Conservation (phyloP, 2,329 filamentous ascomycete species). For the Sarocladium brachiariae region DNA sequence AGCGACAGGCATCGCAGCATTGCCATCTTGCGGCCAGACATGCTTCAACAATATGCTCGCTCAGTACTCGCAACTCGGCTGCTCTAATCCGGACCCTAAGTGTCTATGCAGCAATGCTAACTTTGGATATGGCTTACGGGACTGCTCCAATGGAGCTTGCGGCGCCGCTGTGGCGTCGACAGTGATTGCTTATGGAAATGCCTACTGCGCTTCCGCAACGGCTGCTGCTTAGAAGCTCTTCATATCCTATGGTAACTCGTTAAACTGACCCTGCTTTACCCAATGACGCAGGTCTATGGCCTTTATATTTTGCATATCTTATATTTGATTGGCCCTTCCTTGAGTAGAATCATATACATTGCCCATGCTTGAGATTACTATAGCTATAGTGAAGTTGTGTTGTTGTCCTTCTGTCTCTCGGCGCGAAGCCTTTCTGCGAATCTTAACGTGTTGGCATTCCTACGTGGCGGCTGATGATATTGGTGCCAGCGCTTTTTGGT, state of each 20-base stretch:
- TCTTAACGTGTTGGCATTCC: too few species aligned
- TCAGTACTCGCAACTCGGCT: too few species aligned
- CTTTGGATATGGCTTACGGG: too few species aligned
- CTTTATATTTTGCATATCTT: not conserved
- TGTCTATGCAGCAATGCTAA: too few species aligned
- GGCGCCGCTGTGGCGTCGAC: not conserved
- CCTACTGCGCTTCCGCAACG: not conserved
- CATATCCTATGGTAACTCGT: not conserved
- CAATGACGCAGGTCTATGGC: not conserved
- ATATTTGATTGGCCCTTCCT: not conserved
- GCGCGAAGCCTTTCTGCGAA: too few species aligned
- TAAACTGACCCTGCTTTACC: not conserved
- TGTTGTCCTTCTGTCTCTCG: too few species aligned
- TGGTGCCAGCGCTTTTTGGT: not conserved
- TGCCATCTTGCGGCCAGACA: too few species aligned
- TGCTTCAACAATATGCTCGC: too few species aligned
- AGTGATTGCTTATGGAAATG: not conserved
- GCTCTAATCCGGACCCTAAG: too few species aligned
- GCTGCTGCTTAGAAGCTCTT: not conserved
- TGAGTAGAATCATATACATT: not conserved
- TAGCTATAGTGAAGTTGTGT: not conserved
- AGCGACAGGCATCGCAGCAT: too few species aligned
- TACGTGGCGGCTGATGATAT: too few species aligned
- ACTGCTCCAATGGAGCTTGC: not conserved
- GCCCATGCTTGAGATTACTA: not conserved